Base-by-base conservation (phyloP, 345 rosid genomes). In the Murraya paniculata region DNA sequence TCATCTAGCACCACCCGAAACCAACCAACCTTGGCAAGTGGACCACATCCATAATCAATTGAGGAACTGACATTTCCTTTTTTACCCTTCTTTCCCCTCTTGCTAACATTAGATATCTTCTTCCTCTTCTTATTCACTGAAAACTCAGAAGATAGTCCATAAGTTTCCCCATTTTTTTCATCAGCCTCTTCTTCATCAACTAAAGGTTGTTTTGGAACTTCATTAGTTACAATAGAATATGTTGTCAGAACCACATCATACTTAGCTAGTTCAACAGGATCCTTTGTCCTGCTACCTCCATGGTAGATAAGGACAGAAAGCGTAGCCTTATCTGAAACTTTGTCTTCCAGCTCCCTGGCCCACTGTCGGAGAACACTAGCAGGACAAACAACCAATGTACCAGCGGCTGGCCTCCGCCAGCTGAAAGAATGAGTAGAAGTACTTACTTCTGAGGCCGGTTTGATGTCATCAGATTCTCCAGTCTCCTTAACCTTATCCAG, bases 341-440 rank as follows among this genome's bases (percentile, higher is more conserved):
- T 95, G 38, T 95, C 97, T 74, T 87, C 91, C 83, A 95, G 85
- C 80, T 95, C 99, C 83, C 97, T 79, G 65, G 91, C 94, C 99
- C 99, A 95, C 81, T 95, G 99, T 65, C 97, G 93, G 58, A 95
- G 89, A 85, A 95, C 82, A 85, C 97, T 93, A 2, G 99, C 99
- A 57, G 99, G 98, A 84, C 99, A 95, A 50, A 95, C 98, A 87
- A 95, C 91, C 79, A 95, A 87, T 60, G 99, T 95, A 65, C 99
- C 99, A 57, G 95, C 98, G 50, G 91, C 86, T 71, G 89, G 95
- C 86, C 98, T 88, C 77, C 64, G 78, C 83, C 83, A 79, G 35
- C 81, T 79, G 48, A 89, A 80, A 80, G 84, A 73, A 61, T 68
- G 79, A 9, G 81, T 62, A 74, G 95, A 89, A 75, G 93, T 88